phyloP scores from a whole-genome alignment of 2,329 filamentous ascomycete genomes.

The Exophiala sp. region DNA sequence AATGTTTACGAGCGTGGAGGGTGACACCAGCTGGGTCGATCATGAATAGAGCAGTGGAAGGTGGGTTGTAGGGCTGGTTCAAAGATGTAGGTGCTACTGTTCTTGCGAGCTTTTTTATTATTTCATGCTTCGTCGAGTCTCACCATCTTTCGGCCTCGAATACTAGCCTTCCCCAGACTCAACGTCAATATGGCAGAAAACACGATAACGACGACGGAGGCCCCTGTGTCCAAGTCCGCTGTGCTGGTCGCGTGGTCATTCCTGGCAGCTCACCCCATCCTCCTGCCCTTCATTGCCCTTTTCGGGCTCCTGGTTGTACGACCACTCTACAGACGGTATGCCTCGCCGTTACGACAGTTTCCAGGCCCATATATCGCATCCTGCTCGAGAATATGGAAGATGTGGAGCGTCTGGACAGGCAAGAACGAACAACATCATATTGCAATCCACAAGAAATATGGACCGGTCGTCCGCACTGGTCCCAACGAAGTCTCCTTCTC shows the following conservation, averaged over 20 bases:
- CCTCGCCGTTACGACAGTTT: conserved; percentile 39
- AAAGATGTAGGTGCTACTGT: background rate
- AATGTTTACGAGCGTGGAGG: conserved; percentile 12
- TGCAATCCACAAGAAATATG: conserved; percentile 39
- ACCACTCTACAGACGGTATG: conserved; percentile 45
- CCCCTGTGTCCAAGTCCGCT: conserved; percentile 18
- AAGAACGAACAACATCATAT: conserved; percentile 39
- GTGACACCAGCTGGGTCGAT: conserved; percentile 6
- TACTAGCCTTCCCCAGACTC: background rate
- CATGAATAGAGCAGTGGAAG: conserved; percentile 2
- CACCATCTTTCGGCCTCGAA: background rate
- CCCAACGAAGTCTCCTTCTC: conserved; percentile 49
- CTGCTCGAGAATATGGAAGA: conserved; percentile 41
- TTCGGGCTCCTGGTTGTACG: conserved; percentile 30
- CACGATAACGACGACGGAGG: conserved; percentile 12
- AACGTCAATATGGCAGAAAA: conserved; percentile 8
- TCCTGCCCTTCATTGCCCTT: conserved; percentile 22
- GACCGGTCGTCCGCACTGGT: conserved; percentile 48
- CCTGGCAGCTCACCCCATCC: conserved; percentile 15
- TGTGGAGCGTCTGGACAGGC: conserved; percentile 38
- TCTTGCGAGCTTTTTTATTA: conserved; percentile 6
- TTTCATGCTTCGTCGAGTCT: conserved; percentile 2
- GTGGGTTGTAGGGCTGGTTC: conserved; percentile 5
- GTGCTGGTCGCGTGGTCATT: conserved; percentile 15
- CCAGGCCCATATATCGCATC: conserved; percentile 43